Evolutionary conservation across 148 eudicot species (phyloP), one percentile per base, ranked within the genome.

Genomic region (Agrostemma githago): DNA sequence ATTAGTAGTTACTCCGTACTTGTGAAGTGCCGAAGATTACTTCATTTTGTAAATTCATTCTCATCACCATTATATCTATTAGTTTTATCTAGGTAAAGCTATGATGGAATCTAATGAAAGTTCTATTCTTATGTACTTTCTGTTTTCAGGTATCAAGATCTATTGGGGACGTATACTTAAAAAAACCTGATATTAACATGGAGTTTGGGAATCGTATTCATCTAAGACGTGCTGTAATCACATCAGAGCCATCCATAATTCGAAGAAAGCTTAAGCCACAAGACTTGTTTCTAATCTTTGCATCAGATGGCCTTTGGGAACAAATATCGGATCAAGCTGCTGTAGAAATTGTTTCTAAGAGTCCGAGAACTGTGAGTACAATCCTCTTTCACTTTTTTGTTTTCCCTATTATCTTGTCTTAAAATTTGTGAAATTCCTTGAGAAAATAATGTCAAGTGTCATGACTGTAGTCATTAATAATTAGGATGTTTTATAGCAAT

Each of bases 231-330:
- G 78, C 95, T 15, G 87, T 86, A 39, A 57, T 90, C 63, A 72
- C 88, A 72, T 82, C 95, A 40, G 95, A 90, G 59, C 95, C 95
- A 19, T 70, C 88, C 6, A 60, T 88, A 8, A 11, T 76, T 48
- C 75, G 72, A 11, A 77, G 89, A 77, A 78, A 80, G 69, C 73
- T 89, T 57, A 68, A 77, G 46, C 82, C 88, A 19, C 79, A 81
- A 7, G 94, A 89, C 75, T 77, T 82, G 71, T 89, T 88, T 74
- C 53, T 89, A 42, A 88, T 89, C 34, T 89, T 89, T 79, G 95
- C 89, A 51, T 86, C 95, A 12, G 95, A 88, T 79, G 95, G 95
- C 73, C 83, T 89, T 46, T 89, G 95, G 95, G 95, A 89, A 44
- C 84, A 82, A 44, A 41, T 89, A 73, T 80, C 84, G 54, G 89